phyloP scores from a whole-genome alignment of 192 early-diverging fungal genomes.

The Backusella tuberculispora region DNA sequence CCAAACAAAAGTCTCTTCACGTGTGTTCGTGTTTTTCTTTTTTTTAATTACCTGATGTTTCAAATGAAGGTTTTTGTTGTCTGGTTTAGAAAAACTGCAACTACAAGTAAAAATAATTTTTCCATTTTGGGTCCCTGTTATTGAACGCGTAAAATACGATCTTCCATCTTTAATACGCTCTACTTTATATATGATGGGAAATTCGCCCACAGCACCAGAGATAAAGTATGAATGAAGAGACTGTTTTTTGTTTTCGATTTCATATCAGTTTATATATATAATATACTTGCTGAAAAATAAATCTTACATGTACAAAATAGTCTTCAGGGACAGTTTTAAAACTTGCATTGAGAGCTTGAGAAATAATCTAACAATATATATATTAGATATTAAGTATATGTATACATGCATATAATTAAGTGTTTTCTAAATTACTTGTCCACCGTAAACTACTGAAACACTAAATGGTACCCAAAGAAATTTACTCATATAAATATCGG shows the following conservation, averaged over 20 bases:
- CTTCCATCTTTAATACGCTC: conserved; percentile 69
- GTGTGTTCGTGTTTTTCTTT: too few relatives aligned
- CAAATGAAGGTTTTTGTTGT: conserved; percentile 50
- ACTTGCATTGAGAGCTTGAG: conserved; percentile 72
- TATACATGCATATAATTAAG: too few relatives aligned
- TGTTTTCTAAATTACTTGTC: too few relatives aligned
- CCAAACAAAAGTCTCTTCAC: too few relatives aligned
- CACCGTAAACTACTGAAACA: too few relatives aligned
- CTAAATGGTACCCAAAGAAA: too few relatives aligned
- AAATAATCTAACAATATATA: conserved; percentile 40
- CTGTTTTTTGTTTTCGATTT: conserved; percentile 31
- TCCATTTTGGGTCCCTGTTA: conserved; percentile 77
- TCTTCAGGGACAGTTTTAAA: conserved; percentile 69
- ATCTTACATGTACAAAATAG: conserved; percentile 59
- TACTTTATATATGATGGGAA: conserved; percentile 80
- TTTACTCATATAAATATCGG: too few relatives aligned
- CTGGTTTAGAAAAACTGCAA: conserved; percentile 70
- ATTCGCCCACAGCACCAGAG: conserved; percentile 68
- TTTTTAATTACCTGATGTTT: conserved; percentile 59
- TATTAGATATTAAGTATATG: too few relatives aligned
- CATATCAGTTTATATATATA: background rate
- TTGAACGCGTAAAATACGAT: conserved; percentile 56
- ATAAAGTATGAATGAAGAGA: conserved; percentile 90
- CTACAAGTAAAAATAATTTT: conserved; percentile 74
- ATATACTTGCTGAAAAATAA: background rate